phyloP scores from a whole-genome alignment of 176 grass and related monocot species.

The Cenchrus fungigraminus region DNA sequence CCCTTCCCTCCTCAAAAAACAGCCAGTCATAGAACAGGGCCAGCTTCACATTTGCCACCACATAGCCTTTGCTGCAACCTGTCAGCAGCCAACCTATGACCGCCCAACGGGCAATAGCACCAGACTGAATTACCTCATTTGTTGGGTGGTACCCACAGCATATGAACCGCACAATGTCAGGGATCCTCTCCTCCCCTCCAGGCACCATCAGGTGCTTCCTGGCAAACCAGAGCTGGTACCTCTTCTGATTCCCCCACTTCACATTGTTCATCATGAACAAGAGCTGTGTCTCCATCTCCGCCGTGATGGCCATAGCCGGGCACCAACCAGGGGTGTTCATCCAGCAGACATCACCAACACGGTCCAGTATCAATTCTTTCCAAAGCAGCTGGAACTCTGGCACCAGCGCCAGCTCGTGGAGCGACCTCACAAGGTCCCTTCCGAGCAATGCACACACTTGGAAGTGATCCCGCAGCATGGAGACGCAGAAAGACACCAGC shows the following conservation, averaged over 20 bases:
- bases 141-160: constrained; percentile 68
- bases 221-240: constrained; percentile 83
- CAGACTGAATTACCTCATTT: constrained; percentile 71
- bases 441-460: constrained; percentile 57
- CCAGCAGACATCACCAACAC: constrained; percentile 27
- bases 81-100: constrained; percentile 87
- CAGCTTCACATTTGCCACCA: constrained; percentile 79
- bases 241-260: constrained; percentile 78
- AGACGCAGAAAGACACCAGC: constrained; percentile 63
- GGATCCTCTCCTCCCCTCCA: constrained; percentile 71
- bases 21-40: constrained; percentile 91
- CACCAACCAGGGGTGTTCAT: constrained; percentile 49
- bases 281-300: constrained; percentile 81
- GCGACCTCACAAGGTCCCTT: constrained; percentile 72
- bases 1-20: constrained; percentile 63
- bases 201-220: constrained; percentile 71
- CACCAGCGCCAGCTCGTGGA: constrained; percentile 70
- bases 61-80: constrained; percentile 60
- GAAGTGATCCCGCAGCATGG: constrained; percentile 55
- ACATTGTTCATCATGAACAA: constrained; percentile 87
- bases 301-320: constrained; percentile 45
- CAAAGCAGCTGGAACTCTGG: constrained; percentile 75
- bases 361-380: constrained; percentile 48
- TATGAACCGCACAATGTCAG: constrained; percentile 80
- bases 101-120: constrained; percentile 78